These are phyloP conservation scores for Capsicum rhomboideum DNA, from an alignment of 257 asterid genomes.

Conservation along the genomic window DNA sequence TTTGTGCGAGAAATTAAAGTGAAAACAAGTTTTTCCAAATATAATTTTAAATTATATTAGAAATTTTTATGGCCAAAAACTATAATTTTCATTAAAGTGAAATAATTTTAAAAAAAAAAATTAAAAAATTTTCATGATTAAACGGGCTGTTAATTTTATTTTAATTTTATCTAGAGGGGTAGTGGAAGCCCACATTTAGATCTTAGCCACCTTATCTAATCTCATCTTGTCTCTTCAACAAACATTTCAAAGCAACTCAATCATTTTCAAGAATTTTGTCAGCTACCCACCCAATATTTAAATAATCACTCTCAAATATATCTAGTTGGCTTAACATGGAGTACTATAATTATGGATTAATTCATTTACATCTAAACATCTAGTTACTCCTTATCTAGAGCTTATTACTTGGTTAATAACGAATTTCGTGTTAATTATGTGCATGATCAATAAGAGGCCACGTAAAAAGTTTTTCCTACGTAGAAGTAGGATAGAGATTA, in stretches of 20 bases:
- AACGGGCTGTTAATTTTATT: background rate
- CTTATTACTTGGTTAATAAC: background rate
- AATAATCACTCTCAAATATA: background rate
- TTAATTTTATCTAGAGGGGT: background rate
- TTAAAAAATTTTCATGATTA: no score
- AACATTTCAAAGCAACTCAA: slow-evolving; percentile 1
- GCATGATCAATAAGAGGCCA: background rate
- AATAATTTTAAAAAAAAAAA: no score
- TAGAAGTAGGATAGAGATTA: background rate
- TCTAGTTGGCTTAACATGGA: background rate
- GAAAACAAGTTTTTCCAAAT: no score
- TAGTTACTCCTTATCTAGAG: background rate
- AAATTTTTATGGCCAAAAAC: no score
- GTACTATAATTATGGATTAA: background rate
- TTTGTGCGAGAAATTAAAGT: no score
- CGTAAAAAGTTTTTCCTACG: background rate
- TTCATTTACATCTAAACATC: background rate
- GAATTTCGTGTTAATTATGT: background rate
- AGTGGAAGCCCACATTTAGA: background rate
- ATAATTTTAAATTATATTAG: no score
- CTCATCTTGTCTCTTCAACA: background rate
- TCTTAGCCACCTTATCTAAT: background rate
- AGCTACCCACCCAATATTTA: background rate
- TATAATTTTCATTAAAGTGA: no score
- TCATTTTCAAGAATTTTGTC: slow-evolving; percentile 12